Base-by-base conservation (phyloP, 2,329 filamentous ascomycete species). In the Aureobasidium zeae region DNA sequence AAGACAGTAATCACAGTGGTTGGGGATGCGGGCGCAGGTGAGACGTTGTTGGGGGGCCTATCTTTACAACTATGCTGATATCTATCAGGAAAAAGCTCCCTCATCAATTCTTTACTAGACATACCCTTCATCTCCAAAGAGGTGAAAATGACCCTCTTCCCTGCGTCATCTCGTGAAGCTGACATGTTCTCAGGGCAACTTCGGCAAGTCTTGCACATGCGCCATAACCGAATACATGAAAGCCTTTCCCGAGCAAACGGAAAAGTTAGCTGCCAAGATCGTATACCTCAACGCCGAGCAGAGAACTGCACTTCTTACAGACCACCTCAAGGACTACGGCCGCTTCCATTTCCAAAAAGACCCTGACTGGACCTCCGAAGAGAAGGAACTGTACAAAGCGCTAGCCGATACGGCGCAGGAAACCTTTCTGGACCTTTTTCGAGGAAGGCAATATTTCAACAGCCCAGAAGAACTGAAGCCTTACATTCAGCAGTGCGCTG, bases 31-130 rank as follows among this genome's bases (percentile, higher is more conserved):
- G 50, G 52, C 2, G 24, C 39, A 21, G 49, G 48, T 42, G 15
- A 33, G 35, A 32, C 11, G 4, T 25, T 7, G 2, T n/a, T 5
- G 5, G 7, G 7, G 30, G 19, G 15, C 4, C n/a, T 19, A 28
- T 12, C 15, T n/a, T 31, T 19, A 15, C 5, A 15, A 22, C 2
- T 25, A 15, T 26, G 16, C 42, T 42, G 20, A 50, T 20, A 5
- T 28, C 12, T 7, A n/a, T n/a, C 17, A 48, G 55, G 55, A 0
- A 55, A 58, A 37, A 55, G 52, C 45, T 55, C 52, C 1, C 34
- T 55, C 1, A 31, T 58, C 6, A 57, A 56, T 26, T 46, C 51
- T 0, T 3, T 59, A 6, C 39, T 49, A 4, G 52, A 52, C 15
- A 42, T 46, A 2, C 44, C 45, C 0, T 28, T 48, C 16, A 28